Conservation (phyloP, 2,329 filamentous ascomycete species). For the Ophiostoma pallidulum region DNA sequence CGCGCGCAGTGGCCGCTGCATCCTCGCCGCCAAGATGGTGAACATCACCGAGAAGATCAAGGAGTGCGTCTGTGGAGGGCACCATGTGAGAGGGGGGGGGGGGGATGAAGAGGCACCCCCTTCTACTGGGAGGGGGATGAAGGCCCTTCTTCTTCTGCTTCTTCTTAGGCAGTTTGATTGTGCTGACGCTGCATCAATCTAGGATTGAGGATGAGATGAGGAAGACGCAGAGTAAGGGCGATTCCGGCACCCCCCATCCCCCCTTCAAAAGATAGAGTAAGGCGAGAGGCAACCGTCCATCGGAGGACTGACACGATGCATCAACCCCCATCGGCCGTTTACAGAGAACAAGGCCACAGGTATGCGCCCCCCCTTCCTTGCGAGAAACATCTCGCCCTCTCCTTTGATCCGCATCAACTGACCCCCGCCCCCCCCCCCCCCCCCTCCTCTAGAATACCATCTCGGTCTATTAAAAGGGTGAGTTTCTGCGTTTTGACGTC, state of each 20-base stretch:
- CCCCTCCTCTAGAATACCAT: slow-evolving; percentile 93
- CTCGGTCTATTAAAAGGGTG: slow-evolving; percentile 95
- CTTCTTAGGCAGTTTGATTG: neutral
- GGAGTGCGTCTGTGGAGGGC: too few relatives aligned
- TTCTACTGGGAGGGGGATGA: too few relatives aligned
- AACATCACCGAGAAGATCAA: slow-evolving; percentile 99
- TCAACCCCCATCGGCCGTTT: slow-evolving; percentile 2
- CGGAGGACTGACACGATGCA: slow-evolving; percentile 7
- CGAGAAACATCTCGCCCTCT: too few relatives aligned
- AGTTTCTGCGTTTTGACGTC: too few relatives aligned
- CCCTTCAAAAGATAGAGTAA: too few relatives aligned
- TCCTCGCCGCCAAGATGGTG: slow-evolving; percentile 60
- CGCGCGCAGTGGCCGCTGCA: slow-evolving; percentile 13
- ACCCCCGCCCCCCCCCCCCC: neutral
- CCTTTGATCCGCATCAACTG: neutral
- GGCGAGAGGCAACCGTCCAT: too few relatives aligned
- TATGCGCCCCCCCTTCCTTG: slow-evolving; percentile 44
- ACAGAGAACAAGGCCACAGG: slow-evolving; percentile 98
- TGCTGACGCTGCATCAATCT: slow-evolving; percentile 18
- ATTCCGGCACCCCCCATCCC: too few relatives aligned
- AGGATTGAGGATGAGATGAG: slow-evolving; percentile 99
- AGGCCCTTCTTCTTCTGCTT: too few relatives aligned
- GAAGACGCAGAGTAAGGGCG: slow-evolving; percentile 77
- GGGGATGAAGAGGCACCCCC: neutral
- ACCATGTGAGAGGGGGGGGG: neutral